Percentiles rank a stretch among this genome's conserved stretches.
Evolutionary conservation across 257 asterid species (phyloP).

Genomic region (Paraleonurus japonicus): DNA sequence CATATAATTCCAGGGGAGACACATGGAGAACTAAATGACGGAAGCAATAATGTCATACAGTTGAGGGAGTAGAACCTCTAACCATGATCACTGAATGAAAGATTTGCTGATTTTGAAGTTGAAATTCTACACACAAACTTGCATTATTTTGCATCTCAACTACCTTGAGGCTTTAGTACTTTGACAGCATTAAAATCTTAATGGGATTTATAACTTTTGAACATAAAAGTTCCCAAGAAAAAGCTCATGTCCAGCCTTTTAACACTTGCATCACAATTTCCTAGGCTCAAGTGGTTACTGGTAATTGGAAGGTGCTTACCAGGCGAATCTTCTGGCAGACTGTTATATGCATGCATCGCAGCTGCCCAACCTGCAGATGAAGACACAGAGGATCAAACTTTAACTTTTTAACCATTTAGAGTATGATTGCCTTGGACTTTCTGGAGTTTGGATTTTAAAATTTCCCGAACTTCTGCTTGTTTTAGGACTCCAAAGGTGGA

Average conservation of each 20-base stretch:
- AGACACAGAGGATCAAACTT: slow-evolving; percentile 22
- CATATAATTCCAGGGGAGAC: neutral
- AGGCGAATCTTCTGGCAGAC: slow-evolving; percentile 69
- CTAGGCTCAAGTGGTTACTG: neutral
- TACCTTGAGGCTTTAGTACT: neutral
- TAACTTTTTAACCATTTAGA: slow-evolving; percentile 5
- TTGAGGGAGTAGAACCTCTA: slow-evolving; percentile 4
- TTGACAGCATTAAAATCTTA: neutral
- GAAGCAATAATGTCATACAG: neutral
- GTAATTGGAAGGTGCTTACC: slow-evolving; percentile 47
- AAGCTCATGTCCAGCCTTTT: neutral
- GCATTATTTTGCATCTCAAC: neutral
- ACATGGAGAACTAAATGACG: neutral
- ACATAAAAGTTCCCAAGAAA: neutral
- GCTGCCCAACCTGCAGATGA: slow-evolving; percentile 74
- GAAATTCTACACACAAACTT: neutral
- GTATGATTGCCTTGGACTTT: neutral
- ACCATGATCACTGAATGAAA: neutral
- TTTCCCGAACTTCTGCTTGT: neutral
- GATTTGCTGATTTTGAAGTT: slow-evolving; percentile 8
- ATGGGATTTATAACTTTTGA: neutral
- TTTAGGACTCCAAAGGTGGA: neutral
- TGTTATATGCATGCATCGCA: slow-evolving; percentile 64
- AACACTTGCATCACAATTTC: neutral
- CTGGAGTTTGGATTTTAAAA: neutral